A percentile compares a stretch with the other conserved stretches of the same genome.
phyloP scores from a whole-genome alignment of 2,329 filamentous ascomycete species.

The Aspergillus hiratsukae region DNA sequence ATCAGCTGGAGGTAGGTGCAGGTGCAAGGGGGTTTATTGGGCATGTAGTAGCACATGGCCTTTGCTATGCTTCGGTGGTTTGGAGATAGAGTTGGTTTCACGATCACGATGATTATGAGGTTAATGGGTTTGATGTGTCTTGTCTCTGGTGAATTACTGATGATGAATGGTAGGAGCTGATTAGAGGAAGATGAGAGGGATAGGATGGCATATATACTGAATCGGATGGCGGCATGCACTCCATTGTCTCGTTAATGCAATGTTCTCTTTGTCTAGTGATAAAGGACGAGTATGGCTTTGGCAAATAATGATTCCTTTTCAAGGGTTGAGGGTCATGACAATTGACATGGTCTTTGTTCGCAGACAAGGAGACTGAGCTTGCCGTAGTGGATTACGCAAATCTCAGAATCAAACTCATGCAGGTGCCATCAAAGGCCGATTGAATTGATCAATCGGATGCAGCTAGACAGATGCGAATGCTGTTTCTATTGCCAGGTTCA shows the following conservation, averaged over 20 bases:
- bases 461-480: not conserved
- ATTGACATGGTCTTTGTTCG: not conserved
- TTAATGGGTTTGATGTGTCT: not conserved
- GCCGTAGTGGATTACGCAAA: not conserved
- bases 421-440: not conserved
- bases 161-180: not conserved
- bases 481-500: not conserved
- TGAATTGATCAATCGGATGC: not conserved
- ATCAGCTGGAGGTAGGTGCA: conserved; percentile 17
- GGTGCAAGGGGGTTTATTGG: conserved; percentile 16
- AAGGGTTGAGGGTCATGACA: not conserved
- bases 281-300: not conserved
- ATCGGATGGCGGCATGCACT: not conserved
- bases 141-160: not conserved
- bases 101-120: not conserved
- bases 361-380: not conserved
- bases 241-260: not conserved
- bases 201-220: not conserved
- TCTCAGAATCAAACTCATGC: not conserved
- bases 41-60: conserved; percentile 15
- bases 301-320: not conserved
- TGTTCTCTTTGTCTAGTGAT: not conserved
- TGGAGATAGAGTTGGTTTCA: not conserved
- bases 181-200: not conserved
- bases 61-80: not conserved